Evolutionary conservation across 2,329 filamentous ascomycete species (phyloP), one percentile per base, ranked within the genome.

Genomic region (Paecilomyces sp.): DNA sequence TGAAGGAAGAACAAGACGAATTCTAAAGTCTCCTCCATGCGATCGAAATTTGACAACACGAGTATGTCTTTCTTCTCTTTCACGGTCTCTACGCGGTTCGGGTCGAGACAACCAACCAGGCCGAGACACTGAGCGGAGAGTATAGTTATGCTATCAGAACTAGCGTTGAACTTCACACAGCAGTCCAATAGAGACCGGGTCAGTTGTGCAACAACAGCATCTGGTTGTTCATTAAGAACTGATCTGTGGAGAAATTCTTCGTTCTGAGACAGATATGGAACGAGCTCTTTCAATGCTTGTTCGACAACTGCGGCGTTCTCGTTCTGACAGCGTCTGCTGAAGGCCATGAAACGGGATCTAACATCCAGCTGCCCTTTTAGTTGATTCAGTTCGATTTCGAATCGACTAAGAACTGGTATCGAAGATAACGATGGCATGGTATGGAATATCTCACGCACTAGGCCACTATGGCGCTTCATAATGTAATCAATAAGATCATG

Each of bases 1-100:
- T 96, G 88, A 15, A 99, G 81, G 54, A 96, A 81, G 67, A 92
- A 92, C 50, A 94, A 81, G 7, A 91, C 85, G 73, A 97, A 99
- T 62, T 94, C 87, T 15, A 91, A 88, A 0, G 88, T 90, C 71
- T 99, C 93, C 56, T 85, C 84, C 15, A 85, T 81, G 54, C 85
- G 83, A 53, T 88, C 85, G 68, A 99, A 97, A 71, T 99, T 97
- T 56, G 90, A 89, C 41, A 92, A 76, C 56, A 97, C 86, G 25
- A 97, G 85, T 57, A 97, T 89, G n/a, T 91, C 88, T 63, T 85
- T 87, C 66, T 91, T 88, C 66, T 90, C 88, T 60, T 90, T 85
- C 11, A 89, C 83, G 0, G 86, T 85, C 68, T 99, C 94, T 1
- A 97, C 85, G 61, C 90, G 86, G 68, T 96, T 96, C 1, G 93